phyloP scores from a whole-genome alignment of 441 rosid species.

The Adansonia madagascariensis region DNA sequence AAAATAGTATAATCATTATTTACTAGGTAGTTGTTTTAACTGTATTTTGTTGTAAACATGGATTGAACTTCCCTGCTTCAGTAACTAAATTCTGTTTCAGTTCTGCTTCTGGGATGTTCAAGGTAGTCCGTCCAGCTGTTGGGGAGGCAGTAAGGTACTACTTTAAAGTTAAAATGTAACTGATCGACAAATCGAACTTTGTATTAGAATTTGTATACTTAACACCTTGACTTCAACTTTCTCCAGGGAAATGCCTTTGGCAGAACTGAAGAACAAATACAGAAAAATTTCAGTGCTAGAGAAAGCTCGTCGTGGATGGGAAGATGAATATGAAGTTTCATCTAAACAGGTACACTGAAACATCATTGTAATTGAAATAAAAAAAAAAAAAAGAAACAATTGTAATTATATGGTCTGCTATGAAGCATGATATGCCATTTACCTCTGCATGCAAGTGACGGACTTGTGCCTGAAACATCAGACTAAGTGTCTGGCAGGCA shows the following conservation, averaged over 20 bases:
- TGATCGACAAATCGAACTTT: constrained; percentile 13
- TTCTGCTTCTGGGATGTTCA: constrained; percentile 78
- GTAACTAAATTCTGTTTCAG: constrained; percentile 47
- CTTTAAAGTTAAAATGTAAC: constrained; percentile 4
- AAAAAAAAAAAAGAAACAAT: not conserved
- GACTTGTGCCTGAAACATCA: not conserved
- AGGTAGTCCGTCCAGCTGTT: constrained; percentile 91
- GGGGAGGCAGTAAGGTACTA: constrained; percentile 93
- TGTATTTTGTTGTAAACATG: constrained; percentile 4
- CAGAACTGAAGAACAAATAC: constrained; percentile 86
- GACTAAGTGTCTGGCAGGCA: not conserved
- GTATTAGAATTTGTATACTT: constrained; percentile 20
- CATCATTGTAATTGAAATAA: constrained; percentile 3
- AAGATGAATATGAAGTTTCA: constrained; percentile 92
- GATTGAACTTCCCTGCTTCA: not conserved
- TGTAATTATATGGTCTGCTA: constrained; percentile 5
- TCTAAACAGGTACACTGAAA: constrained; percentile 76
- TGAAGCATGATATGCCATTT: not conserved
- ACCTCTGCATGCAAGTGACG: not conserved
- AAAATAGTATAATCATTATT: not conserved
- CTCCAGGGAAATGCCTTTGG: constrained; percentile 83
- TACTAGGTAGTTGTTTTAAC: not conserved
- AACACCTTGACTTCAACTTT: constrained; percentile 19
- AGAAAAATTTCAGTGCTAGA: constrained; percentile 73
- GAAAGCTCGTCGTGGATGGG: constrained; percentile 87